A percentile compares a stretch with the other conserved stretches of the same genome.
These are phyloP conservation scores for Salmacisia buchloeana DNA, from an alignment of 1,284 basidiomycete genomes.

Conservation along the genomic window DNA sequence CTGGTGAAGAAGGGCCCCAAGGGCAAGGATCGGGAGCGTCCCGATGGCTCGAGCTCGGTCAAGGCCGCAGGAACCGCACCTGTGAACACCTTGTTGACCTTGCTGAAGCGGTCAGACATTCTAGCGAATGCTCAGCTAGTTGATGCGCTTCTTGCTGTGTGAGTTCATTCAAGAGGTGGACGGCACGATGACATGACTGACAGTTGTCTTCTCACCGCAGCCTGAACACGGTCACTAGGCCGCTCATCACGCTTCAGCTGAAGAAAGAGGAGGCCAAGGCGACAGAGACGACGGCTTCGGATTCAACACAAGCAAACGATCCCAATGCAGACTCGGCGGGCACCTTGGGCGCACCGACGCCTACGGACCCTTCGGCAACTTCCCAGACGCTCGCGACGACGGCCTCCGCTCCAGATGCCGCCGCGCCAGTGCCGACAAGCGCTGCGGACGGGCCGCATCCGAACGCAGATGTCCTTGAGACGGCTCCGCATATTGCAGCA, in stretches of 20 bases:
- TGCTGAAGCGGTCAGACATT: slow-evolving; percentile 43
- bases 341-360: no score
- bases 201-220: not conserved
- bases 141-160: slow-evolving; percentile 41
- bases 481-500: slow-evolving; percentile 22
- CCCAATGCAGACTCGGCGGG: no score
- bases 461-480: not conserved
- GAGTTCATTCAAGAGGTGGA: no score
- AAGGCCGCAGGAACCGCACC: slow-evolving; percentile 22
- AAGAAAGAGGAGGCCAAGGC: slow-evolving; percentile 16
- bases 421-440: not conserved
- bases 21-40: slow-evolving; percentile 36
- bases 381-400: no score
- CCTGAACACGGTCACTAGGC: slow-evolving; percentile 42
- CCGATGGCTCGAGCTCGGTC: slow-evolving; percentile 13
- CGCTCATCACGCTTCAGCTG: slow-evolving; percentile 20
- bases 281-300: not conserved
- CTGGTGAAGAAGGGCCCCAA: slow-evolving; percentile 25
- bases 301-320: no score
- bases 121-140: slow-evolving; percentile 41
- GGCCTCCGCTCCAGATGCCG: no score
- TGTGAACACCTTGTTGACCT: slow-evolving; percentile 36
- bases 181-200: not conserved
- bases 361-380: no score
- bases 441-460: slow-evolving; percentile 1